Evolutionary conservation across 495 filamentous ascomycete genomes (phyloP).

Genomic region (Daldinia loculata): DNA sequence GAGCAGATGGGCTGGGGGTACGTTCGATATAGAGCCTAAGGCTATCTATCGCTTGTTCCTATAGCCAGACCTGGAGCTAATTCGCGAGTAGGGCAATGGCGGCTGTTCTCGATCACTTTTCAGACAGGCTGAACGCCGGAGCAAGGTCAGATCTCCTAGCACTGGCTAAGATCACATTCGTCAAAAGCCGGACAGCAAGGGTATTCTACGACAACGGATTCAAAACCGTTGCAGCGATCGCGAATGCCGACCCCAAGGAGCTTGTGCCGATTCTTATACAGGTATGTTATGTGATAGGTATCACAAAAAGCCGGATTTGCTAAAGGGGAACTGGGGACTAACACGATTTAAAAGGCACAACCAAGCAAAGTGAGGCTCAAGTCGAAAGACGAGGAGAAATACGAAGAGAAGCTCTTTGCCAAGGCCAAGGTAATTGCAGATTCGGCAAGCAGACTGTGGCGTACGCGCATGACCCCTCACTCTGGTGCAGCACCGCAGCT

Average conservation of each 20-base stretch:
- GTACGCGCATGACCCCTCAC: constrained; percentile 54
- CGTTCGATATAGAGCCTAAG: background rate
- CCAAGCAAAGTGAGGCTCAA: constrained; percentile 69
- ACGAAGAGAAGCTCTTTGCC: constrained; percentile 67
- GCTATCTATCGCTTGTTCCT: constrained; percentile 1
- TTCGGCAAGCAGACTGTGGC: constrained; percentile 77
- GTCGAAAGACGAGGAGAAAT: constrained; percentile 67
- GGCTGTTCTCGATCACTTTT: constrained; percentile 80
- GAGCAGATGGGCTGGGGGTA: constrained; percentile 70
- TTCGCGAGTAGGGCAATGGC: constrained; percentile 62
- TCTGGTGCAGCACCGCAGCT: constrained; percentile 19
- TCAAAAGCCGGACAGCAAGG: constrained; percentile 80
- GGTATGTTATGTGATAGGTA: constrained; percentile 55
- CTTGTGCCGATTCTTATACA: constrained; percentile 75
- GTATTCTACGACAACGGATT: constrained; percentile 82
- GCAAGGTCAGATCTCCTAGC: constrained; percentile 77
- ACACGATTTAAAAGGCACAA: constrained; percentile 56
- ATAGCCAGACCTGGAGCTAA: constrained; percentile 15
- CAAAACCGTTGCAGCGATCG: constrained; percentile 70
- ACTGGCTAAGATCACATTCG: constrained; percentile 75
- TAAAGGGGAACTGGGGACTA: constrained; percentile 10
- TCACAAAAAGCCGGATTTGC: background rate
- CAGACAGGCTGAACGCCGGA: constrained; percentile 76
- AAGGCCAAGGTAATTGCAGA: constrained; percentile 76
- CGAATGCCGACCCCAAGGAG: constrained; percentile 72